Evolutionary conservation across 108 stramenopile species (phyloP).

Genomic region (Nitzschia palea): DNA sequence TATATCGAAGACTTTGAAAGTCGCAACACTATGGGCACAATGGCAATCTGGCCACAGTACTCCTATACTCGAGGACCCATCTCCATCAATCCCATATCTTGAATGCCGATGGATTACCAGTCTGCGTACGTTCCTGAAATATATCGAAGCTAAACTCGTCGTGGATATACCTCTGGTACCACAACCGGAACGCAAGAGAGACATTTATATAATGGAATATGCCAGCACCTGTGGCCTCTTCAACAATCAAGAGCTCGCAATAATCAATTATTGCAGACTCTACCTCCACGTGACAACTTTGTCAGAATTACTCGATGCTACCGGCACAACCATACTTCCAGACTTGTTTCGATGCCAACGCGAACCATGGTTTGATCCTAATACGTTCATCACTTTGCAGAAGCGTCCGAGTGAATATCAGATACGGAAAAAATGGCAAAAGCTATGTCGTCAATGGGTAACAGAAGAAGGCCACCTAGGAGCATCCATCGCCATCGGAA

Average conservation of each 20-base stretch:
- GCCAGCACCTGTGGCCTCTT: not conserved
- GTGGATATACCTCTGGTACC: not conserved
- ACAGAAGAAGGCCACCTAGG: not conserved
- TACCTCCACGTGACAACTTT: conserved; percentile 6
- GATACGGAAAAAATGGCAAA: not conserved
- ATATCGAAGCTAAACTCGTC: not conserved
- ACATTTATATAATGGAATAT: conserved; percentile 2
- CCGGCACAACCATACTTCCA: not conserved
- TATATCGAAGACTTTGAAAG: not conserved
- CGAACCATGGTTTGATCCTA: not conserved
- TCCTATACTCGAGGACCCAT: not conserved
- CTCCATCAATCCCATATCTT: not conserved
- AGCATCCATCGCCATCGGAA: not conserved
- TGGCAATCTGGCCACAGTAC: not conserved
- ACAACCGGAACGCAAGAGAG: not conserved
- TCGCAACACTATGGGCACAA: not conserved
- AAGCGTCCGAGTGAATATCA: not conserved
- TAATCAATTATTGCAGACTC: conserved; percentile 13
- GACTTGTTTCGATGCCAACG: not conserved
- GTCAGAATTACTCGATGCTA: not conserved
- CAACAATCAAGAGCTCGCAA: not conserved
- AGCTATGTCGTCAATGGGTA: not conserved
- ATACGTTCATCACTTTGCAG: not conserved
- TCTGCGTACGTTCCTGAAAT: not conserved
- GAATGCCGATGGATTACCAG: not conserved